Conservation (phyloP, 768 basidiomycete genomes). For the Porpolomopsis calyptriformis region DNA sequence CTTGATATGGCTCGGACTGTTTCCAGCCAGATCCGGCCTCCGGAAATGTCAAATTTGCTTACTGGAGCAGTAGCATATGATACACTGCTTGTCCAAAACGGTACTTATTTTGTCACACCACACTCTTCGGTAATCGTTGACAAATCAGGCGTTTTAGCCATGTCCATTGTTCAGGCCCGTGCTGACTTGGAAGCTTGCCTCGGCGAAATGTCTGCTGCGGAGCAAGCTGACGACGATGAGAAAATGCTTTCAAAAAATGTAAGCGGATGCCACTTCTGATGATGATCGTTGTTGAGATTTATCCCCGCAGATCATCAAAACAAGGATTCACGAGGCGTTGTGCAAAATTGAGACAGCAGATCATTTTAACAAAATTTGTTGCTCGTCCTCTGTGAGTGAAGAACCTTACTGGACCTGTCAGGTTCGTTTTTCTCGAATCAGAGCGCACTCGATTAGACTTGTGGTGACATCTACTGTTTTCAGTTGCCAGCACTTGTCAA, state of each 20-base stretch:
- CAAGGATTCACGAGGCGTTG: not conserved
- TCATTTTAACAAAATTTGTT: not conserved
- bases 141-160: not conserved
- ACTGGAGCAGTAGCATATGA: not conserved
- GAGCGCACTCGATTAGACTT: not conserved
- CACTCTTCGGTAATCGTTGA: not conserved
- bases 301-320: not conserved
- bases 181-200: not conserved
- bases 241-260: not conserved
- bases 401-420: not conserved
- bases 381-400: not conserved
- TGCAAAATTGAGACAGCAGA: slow-evolving; percentile 1
- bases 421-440: not conserved
- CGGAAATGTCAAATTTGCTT: not conserved
- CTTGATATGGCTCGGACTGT: not conserved
- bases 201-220: not conserved
- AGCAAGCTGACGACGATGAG: not conserved
- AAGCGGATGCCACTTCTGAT: not conserved
- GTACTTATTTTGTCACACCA: not conserved
- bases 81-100: not conserved
- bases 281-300: not conserved
- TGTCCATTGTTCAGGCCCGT: not conserved
- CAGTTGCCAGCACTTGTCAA: slow-evolving; percentile 1
- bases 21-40: not conserved
- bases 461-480: not conserved